These are phyloP conservation scores for Solanum sparsipilum DNA, from an alignment of 257 asterid genomes.

Conservation along the genomic window DNA sequence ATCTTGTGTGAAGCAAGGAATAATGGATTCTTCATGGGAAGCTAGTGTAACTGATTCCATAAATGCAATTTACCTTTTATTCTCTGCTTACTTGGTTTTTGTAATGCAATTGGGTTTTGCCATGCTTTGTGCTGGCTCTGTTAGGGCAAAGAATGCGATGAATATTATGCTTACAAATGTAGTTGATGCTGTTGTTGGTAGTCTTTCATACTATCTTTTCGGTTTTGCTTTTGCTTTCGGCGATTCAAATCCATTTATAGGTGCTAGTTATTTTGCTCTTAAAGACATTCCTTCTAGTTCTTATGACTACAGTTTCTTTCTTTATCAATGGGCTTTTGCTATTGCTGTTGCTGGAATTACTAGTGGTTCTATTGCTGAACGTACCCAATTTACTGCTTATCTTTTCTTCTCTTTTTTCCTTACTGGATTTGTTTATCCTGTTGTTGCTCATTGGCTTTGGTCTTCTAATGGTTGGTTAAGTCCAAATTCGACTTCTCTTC, in stretches of 20 bases:
- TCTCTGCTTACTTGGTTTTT: conserved; percentile 82
- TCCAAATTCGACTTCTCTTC: conserved; percentile 21
- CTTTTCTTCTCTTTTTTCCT: conserved; percentile 58
- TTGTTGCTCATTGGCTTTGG: conserved; percentile 94
- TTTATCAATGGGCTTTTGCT: conserved; percentile 91
- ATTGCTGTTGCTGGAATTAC: conserved; percentile 92
- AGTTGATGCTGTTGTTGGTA: conserved; percentile 91
- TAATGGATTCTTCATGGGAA: conserved; percentile 57
- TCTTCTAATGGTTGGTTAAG: conserved; percentile 83
- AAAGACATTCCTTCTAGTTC: conserved; percentile 31
- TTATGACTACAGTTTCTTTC: conserved; percentile 47
- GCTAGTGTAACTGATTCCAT: conserved; percentile 48
- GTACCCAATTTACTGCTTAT: conserved; percentile 79
- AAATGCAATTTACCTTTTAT: conserved; percentile 67
- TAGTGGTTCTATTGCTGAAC: conserved; percentile 79
- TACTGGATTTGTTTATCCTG: conserved; percentile 82
- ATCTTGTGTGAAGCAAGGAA: neutral
- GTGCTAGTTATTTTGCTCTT: conserved; percentile 56
- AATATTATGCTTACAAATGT: conserved; percentile 93
- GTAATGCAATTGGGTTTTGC: conserved; percentile 92
- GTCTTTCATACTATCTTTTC: conserved; percentile 43
- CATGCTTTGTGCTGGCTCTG: conserved; percentile 96
- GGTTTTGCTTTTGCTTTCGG: conserved; percentile 54
- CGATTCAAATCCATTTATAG: conserved; percentile 70
- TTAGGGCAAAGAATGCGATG: conserved; percentile 82